These are phyloP conservation scores for Lipomyces yamadae DNA, from an alignment of 805 yeast species.

Conservation along the genomic window DNA sequence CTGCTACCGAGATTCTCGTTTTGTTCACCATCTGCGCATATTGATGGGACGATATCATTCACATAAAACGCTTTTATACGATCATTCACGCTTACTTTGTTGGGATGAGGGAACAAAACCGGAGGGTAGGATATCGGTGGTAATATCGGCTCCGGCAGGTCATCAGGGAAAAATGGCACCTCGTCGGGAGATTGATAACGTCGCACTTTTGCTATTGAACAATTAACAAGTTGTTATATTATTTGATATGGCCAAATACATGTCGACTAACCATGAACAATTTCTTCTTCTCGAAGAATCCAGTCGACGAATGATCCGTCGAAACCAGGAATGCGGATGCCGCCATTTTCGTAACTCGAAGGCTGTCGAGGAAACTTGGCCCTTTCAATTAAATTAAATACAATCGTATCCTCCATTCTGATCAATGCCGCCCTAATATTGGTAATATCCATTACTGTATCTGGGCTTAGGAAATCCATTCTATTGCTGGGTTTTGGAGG, in stretches of 20 bases:
- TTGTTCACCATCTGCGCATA: constrained; percentile 57
- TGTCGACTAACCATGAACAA: constrained; percentile 52
- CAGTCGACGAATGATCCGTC: constrained; percentile 87
- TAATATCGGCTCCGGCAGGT: constrained; percentile 66
- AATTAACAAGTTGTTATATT: constrained; percentile 19
- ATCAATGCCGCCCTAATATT: constrained; percentile 85
- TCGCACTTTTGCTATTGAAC: constrained; percentile 64
- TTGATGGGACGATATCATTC: constrained; percentile 67
- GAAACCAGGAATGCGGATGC: constrained; percentile 63
- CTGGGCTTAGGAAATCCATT: constrained; percentile 35
- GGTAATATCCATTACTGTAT: constrained; percentile 57
- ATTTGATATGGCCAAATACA: not conserved
- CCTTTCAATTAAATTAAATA: constrained; percentile 89
- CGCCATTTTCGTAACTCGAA: constrained; percentile 67
- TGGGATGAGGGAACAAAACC: constrained; percentile 72
- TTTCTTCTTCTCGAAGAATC: constrained; percentile 77
- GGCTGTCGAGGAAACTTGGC: constrained; percentile 82
- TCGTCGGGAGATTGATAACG: constrained; percentile 96
- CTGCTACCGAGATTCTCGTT: constrained; percentile 87
- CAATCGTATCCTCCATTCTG: constrained; percentile 95
- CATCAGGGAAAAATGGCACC: constrained; percentile 80
- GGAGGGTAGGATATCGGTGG: constrained; percentile 82
- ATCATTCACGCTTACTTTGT: constrained; percentile 74
- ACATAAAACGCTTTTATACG: constrained; percentile 73
- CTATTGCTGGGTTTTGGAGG: not conserved